Conservation (phyloP, 257 asterid species). For the Salvia splendens region DNA sequence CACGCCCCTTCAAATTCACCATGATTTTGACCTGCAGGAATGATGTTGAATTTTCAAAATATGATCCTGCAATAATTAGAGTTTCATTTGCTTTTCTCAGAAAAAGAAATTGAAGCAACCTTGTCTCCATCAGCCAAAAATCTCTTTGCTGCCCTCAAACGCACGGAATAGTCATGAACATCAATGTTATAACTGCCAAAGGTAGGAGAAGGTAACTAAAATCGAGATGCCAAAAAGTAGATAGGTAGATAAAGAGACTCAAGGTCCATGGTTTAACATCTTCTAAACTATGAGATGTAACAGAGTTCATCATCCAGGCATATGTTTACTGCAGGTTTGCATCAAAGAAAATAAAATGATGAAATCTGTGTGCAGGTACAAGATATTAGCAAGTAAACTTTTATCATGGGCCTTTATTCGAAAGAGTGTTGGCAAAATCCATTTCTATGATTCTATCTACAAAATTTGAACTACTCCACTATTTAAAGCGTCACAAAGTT, state of each 20-base stretch:
- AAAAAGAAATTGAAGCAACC: constrained; percentile 48
- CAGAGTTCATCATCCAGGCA: neutral
- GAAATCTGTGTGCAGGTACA: neutral
- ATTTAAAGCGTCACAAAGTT: constrained; percentile 16
- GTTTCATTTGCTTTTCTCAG: constrained; percentile 4
- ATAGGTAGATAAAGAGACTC: neutral
- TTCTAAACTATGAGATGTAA: neutral
- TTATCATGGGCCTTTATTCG: too few species aligned
- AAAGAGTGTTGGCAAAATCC: neutral
- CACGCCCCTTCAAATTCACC: constrained; percentile 93
- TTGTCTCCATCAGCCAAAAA: constrained; percentile 91
- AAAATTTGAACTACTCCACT: constrained; percentile 9
- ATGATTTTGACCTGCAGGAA: constrained; percentile 80
- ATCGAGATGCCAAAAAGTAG: neutral
- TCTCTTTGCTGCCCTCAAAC: constrained; percentile 86
- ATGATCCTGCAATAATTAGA: neutral
- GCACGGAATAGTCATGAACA: constrained; percentile 91
- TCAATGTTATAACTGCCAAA: constrained; percentile 88
- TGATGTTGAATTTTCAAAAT: constrained; percentile 14
- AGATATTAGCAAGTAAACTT: neutral
- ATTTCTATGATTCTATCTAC: neutral
- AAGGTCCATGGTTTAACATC: neutral
- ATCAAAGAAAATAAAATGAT: neutral
- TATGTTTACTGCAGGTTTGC: neutral
- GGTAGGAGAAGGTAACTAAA: constrained; percentile 16